Base-by-base conservation (phyloP, 1,284 basidiomycete species). In the Microbotryum intermedium region DNA sequence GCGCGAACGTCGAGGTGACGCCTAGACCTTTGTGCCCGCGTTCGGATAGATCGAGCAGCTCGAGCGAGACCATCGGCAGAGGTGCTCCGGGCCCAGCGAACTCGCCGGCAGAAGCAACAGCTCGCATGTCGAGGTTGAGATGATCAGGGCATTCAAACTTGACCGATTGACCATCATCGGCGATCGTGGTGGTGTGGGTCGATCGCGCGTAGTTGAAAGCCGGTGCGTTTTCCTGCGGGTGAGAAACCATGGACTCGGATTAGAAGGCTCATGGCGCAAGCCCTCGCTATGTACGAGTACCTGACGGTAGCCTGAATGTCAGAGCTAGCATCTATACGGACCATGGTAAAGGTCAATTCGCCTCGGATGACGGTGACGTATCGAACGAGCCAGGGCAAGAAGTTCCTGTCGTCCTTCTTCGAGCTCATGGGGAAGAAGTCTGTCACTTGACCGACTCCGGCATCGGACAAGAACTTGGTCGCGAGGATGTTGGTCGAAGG, bases 161-260 rank as follows among this genome's bases (percentile, higher is more conserved):
- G 13, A 73, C 68, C 2, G 8, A 46, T 23, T 47, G 76, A 50
- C 80, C 77, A 69, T 88, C 76, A 6, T 73, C 64, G 20, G 75
- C 72, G 50, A 79, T 70, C 70, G 76, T 51, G 5, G 86, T 84
- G 4, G 78, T 81, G 74, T 95, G 91, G 4, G 78, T 60, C 58
- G 84, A 81, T 16, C 85, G 81, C 2, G 89, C 90, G 70, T 95
- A 95, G 75, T 94, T 86, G 81, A 95, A 95, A 0, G 90, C 91
- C 0, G 91, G 91, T 0, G 89, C 89, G 70, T 88, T 91, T 76
- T 72, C 72, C 51, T 61, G 50, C 18, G 25, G 25, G 20, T 42
- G 53, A 20, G 57, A 42, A 10, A 56, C 44, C 25, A 46, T 23
- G 13, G 25, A 5, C 13, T 3, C 16, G 26, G 39, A 39, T 29